Percentiles rank a stretch among this genome's conserved stretches.
These are phyloP conservation scores for Turnera subulata DNA, from an alignment of 345 rosid genomes.

Conservation along the genomic window DNA sequence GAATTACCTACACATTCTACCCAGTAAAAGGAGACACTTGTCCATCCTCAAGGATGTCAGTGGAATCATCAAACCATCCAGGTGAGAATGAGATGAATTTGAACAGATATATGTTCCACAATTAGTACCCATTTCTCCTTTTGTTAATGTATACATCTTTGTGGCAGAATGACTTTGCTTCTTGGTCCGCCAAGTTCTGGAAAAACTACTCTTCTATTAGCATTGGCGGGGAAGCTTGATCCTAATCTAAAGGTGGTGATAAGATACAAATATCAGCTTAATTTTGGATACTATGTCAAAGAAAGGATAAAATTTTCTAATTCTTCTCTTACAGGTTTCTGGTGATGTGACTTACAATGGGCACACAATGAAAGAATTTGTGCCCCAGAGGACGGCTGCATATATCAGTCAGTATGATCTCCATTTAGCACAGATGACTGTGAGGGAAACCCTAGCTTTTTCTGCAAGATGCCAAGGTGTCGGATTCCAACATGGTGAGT, in stretches of 20 bases:
- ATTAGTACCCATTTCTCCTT: neutral
- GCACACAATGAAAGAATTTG: conserved; percentile 42
- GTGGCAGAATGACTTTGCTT: conserved; percentile 61
- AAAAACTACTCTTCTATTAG: conserved; percentile 72
- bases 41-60: conserved; percentile 62
- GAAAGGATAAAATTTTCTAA: neutral
- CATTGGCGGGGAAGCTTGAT: conserved; percentile 79
- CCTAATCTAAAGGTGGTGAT: neutral
- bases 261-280: too few species aligned
- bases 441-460: conserved; percentile 67
- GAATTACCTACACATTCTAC: conserved; percentile 29
- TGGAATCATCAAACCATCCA: conserved; percentile 72
- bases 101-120: conserved; percentile 1
- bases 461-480: conserved; percentile 59
- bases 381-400: conserved; percentile 55
- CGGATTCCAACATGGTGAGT: conserved; percentile 51
- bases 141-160: neutral
- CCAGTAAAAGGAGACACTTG: conserved; percentile 46
- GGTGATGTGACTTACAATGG: conserved; percentile 62
- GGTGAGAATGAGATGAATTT: conserved; percentile 28
- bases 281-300: neutral
- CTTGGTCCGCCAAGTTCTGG: conserved; percentile 91
- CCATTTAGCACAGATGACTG: conserved; percentile 52
- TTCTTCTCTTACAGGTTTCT: conserved; percentile 29
- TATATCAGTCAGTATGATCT: conserved; percentile 59